Evolutionary conservation across 768 basidiomycete genomes (phyloP).

Genomic region (Russula dissimulans): DNA sequence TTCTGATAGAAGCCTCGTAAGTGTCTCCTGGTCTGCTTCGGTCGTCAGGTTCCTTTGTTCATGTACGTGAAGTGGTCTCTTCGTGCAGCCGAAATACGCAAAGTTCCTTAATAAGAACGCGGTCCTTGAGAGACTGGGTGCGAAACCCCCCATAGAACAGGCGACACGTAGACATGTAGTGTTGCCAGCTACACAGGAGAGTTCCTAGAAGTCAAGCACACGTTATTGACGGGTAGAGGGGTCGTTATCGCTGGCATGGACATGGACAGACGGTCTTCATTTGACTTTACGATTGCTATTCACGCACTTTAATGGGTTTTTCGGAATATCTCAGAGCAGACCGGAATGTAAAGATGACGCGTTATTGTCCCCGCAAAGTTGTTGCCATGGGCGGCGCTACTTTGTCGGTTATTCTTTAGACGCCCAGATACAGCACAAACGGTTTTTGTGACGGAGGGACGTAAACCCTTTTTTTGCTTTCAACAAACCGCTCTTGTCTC

Average conservation of each 20-base stretch:
- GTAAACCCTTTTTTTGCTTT: no score
- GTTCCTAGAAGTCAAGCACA: not conserved
- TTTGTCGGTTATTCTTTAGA: not conserved
- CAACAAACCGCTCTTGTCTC: no score
- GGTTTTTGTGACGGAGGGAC: not conserved
- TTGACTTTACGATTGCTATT: not conserved
- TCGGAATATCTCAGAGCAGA: no score
- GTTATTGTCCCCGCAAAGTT: no score
- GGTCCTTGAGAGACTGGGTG: conserved; percentile 59
- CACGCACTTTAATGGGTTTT: not conserved
- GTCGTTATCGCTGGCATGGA: not conserved
- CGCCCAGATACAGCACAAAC: not conserved
- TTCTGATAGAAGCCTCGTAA: conserved; percentile 76
- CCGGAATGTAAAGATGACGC: not conserved
- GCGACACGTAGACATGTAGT: not conserved
- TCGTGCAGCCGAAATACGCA: conserved; percentile 86
- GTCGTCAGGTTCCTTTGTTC: not conserved
- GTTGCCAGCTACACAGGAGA: not conserved
- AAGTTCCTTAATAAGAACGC: conserved; percentile 55
- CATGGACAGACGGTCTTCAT: not conserved
- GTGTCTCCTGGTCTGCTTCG: conserved; percentile 23
- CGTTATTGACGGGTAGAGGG: not conserved
- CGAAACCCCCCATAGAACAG: conserved; percentile 28
- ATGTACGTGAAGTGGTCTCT: conserved; percentile 50
- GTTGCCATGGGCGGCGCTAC: not conserved